Evolutionary conservation across 768 basidiomycete species (phyloP).

Genomic region (Leccinum subgranulosum): DNA sequence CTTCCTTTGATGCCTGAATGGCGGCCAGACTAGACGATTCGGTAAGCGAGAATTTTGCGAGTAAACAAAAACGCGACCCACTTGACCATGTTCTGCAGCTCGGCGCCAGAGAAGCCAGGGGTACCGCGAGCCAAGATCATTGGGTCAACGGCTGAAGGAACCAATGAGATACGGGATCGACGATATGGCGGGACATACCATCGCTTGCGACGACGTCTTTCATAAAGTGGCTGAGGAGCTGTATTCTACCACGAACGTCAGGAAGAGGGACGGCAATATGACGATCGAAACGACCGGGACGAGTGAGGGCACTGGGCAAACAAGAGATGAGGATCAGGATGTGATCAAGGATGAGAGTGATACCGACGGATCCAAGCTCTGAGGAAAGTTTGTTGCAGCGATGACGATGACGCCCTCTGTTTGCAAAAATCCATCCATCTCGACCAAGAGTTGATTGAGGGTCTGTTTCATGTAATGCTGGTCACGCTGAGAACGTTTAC

Average conservation of each 20-base stretch:
- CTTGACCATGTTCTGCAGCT: conserved; percentile 97
- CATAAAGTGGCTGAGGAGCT: conserved; percentile 92
- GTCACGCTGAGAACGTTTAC: conserved; percentile 79
- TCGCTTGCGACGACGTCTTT: conserved; percentile 62
- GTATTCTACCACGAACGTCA: conserved; percentile 92
- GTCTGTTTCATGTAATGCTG: conserved; percentile 93
- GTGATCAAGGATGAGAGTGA: not conserved
- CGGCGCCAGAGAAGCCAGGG: conserved; percentile 95
- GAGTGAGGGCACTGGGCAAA: conserved; percentile 74
- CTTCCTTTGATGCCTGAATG: conserved; percentile 89
- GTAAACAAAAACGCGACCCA: conserved; percentile 35
- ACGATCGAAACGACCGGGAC: conserved; percentile 96
- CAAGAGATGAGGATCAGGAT: conserved; percentile 10
- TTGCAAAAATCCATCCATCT: conserved; percentile 96
- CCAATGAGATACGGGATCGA: not conserved
- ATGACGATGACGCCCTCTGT: conserved; percentile 94
- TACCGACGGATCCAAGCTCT: conserved; percentile 84
- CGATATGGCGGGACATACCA: conserved; percentile 37
- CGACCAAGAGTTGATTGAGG: conserved; percentile 92
- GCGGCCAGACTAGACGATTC: conserved; percentile 67
- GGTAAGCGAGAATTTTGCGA: not conserved
- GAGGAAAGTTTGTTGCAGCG: conserved; percentile 97
- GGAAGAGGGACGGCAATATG: conserved; percentile 90
- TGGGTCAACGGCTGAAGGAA: conserved; percentile 71
- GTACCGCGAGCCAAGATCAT: conserved; percentile 91